Evolutionary conservation across 1,139 yeast species (phyloP).

Genomic region (Kodamaea arcana): DNA sequence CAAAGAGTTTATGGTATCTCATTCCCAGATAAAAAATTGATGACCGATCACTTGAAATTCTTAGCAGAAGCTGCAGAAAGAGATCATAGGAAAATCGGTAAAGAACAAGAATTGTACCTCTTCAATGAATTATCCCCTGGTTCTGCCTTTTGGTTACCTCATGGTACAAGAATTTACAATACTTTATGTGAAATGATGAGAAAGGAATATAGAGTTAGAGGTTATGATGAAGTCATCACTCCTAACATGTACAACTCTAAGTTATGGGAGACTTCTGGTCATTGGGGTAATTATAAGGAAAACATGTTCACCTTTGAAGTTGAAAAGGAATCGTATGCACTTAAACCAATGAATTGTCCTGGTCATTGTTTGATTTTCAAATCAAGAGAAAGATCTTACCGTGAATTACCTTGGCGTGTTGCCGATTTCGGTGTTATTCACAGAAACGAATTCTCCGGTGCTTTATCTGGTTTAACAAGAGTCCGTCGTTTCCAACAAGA

Average conservation of each 20-base stretch:
- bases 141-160: constrained; percentile 96
- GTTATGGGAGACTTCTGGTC: constrained; percentile 97
- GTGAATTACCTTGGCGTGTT: constrained; percentile 94
- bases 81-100: constrained; percentile 96
- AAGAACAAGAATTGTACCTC: constrained; percentile 90
- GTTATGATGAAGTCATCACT: constrained; percentile 95
- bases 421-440: constrained; percentile 96
- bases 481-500: constrained; percentile 98
- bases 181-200: constrained; percentile 74
- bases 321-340: constrained; percentile 82
- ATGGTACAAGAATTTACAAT: constrained; percentile 94
- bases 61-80: constrained; percentile 95
- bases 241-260: constrained; percentile 96
- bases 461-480: constrained; percentile 77
- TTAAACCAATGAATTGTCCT: constrained; percentile 99
- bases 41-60: constrained; percentile 94
- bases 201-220: constrained; percentile 81
- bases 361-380: constrained; percentile 93
- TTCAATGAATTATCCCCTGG: constrained; percentile 98
- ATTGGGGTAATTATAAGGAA: constrained; percentile 95
- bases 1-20: constrained; percentile 98
- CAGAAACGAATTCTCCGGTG: constrained; percentile 95
- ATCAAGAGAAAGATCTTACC: constrained; percentile 83
- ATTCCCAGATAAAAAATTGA: constrained; percentile 95
- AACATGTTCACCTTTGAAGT: constrained; percentile 96